Conservation (phyloP, 768 basidiomycete species). For the Rubroboletus satanas region DNA sequence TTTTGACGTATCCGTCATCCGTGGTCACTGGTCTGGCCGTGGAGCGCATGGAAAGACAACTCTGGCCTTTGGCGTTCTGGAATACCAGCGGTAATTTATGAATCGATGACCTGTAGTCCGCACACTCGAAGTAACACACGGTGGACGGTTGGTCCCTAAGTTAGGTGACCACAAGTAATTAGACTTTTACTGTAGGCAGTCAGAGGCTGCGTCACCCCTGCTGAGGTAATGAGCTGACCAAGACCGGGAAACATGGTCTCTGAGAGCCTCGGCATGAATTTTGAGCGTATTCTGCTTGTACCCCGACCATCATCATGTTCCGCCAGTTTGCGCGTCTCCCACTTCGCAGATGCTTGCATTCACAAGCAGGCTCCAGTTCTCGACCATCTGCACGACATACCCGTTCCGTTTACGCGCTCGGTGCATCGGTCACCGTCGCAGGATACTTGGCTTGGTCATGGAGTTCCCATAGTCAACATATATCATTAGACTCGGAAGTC, state of each 20-base stretch:
- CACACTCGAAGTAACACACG: too few species aligned
- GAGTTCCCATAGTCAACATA: conserved; percentile 37
- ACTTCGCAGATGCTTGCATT: conserved; percentile 51
- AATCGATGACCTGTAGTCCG: too few species aligned
- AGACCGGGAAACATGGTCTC: conserved; percentile 7
- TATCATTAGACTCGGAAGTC: conserved; percentile 45
- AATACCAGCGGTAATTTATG: too few species aligned
- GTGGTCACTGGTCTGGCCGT: too few species aligned
- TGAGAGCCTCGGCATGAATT: conserved; percentile 21
- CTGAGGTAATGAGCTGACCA: conserved; percentile 26
- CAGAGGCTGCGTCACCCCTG: background rate
- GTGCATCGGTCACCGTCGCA: conserved; percentile 42
- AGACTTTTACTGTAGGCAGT: too few species aligned
- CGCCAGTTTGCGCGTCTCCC: conserved; percentile 51
- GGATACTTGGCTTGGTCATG: conserved; percentile 50
- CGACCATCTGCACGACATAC: conserved; percentile 24
- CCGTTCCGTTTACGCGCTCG: conserved; percentile 35
- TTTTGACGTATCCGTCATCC: too few species aligned
- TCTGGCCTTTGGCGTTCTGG: too few species aligned
- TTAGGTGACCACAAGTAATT: too few species aligned
- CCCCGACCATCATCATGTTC: conserved; percentile 49
- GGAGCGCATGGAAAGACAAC: too few species aligned
- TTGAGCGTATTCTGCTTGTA: conserved; percentile 7
- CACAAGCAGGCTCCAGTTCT: conserved; percentile 29
- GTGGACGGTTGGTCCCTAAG: too few species aligned